Conservation (phyloP, 108 stramenopile genomes). For the Conticribra guillardii region DNA sequence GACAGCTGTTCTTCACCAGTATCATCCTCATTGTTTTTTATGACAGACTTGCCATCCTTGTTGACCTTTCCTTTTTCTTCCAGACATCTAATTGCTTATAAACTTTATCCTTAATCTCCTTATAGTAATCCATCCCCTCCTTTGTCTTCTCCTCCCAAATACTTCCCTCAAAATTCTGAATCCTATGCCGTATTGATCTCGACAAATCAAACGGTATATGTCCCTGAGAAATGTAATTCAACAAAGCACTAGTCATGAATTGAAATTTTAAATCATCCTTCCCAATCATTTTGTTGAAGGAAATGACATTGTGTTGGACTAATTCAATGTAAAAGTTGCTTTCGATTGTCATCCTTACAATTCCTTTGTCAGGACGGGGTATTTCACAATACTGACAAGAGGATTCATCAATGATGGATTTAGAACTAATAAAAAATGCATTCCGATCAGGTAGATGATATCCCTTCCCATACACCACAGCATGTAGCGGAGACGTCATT, state of each 20-base stretch:
- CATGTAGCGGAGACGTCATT: constrained; percentile 21
- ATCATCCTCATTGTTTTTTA: too few species aligned
- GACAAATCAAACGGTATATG: constrained; percentile 32
- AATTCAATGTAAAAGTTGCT: constrained; percentile 23
- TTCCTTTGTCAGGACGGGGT: constrained; percentile 12
- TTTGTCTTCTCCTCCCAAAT: constrained; percentile 30
- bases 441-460: constrained; percentile 31
- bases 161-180: constrained; percentile 22
- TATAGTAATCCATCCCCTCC: constrained; percentile 28
- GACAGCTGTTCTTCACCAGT: too few species aligned
- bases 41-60: too few species aligned
- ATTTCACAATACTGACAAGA: constrained; percentile 23
- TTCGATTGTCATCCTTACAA: constrained; percentile 26
- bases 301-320: constrained; percentile 17
- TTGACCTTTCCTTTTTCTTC: constrained; percentile 11
- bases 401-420: constrained; percentile 16
- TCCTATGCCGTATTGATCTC: constrained; percentile 7
- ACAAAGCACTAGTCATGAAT: constrained; percentile 16
- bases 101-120: constrained; percentile 35
- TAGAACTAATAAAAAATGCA: constrained; percentile 33
- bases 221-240: constrained; percentile 29
- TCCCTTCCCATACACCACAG: constrained; percentile 26
- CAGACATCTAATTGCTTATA: constrained; percentile 14
- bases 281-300: constrained; percentile 29
- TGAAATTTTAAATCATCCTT: constrained; percentile 29